Evolutionary conservation across 306 rosid species (phyloP), one percentile per base, ranked within the genome.

Genomic region (Sphenostylis stenocarpa): DNA sequence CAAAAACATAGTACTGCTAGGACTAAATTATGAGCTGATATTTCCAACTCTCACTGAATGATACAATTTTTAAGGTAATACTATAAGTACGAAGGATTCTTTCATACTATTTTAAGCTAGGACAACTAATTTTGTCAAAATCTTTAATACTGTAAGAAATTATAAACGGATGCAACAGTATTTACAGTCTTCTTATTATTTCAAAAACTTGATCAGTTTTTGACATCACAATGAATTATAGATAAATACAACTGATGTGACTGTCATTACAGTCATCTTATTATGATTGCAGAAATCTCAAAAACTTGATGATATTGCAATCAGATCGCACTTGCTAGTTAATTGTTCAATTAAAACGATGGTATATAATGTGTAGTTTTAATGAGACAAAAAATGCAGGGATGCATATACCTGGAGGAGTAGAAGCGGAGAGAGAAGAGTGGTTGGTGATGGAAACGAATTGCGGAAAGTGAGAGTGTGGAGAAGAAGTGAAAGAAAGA

Each of bases 321-420:
- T 4, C 11, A 38, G 7, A 38, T 7, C 3, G 47, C 15, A 26
- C 1, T 26, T 26, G 28, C 28, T 26, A 2, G 2, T 26, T 2
- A 41, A 41, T 4, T 0, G 15, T 41, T 10, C 3, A 26, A 10
- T 11, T 10, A 10, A 41, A 41, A 41, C 47, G 9, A 2, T 10
- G 1, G 2, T 44, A 51, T 51, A 51, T 1, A 39, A 48, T n/a
- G n/a, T n/a, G n/a, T 7, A 51, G 26, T 51, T 51, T 19, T 7
- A 51, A 51, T 13, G 9, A 52, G 24, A 20, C 1, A 17, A 52
- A 16, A 3, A 3, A 13, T 45, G 48, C 19, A 45, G 55, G 9
- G 73, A 51, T 2, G 4, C 3, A 55, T 24, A 23, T 79, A 79
- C 84, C 86, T 52, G 77, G 33, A 41, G 56, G 15, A 24, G 49